Conservation (phyloP, 23 red algal species). For the Cyanidium caldarium region DNA sequence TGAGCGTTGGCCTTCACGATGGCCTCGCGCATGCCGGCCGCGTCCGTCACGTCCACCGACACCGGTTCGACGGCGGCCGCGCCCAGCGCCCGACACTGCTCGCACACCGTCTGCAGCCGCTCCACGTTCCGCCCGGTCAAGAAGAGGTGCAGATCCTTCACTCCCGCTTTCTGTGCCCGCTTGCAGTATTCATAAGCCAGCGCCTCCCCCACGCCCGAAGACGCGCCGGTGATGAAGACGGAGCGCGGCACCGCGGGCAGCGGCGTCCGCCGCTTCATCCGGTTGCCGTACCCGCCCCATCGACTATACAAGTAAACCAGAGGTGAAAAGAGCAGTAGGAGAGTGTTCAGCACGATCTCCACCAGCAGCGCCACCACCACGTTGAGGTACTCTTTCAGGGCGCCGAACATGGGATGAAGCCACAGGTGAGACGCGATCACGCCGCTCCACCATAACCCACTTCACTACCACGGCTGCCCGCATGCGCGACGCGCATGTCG, state of each 20-base stretch:
- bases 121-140: background rate
- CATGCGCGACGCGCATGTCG: too few relatives aligned
- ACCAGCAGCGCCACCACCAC: background rate
- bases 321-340: background rate
- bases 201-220: conserved; percentile 2
- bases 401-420: background rate
- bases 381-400: background rate
- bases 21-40: background rate
- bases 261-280: background rate
- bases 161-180: background rate
- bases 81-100: background rate
- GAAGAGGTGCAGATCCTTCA: background rate
- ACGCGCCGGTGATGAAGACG: conserved; percentile 3
- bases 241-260: background rate
- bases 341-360: background rate
- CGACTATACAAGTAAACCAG: background rate
- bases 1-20: conserved; percentile 1
- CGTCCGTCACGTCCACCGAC: background rate
- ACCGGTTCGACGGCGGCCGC: background rate
- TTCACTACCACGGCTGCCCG: too few relatives aligned
- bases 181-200: conserved; percentile 7
- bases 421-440: too few relatives aligned
- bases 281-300: background rate
- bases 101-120: background rate
- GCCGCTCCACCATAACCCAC: too few relatives aligned